Evolutionary conservation across 2,329 filamentous ascomycete species (phyloP), one percentile per base, ranked within the genome.

Genomic region (Aureobasidium sp.): DNA sequence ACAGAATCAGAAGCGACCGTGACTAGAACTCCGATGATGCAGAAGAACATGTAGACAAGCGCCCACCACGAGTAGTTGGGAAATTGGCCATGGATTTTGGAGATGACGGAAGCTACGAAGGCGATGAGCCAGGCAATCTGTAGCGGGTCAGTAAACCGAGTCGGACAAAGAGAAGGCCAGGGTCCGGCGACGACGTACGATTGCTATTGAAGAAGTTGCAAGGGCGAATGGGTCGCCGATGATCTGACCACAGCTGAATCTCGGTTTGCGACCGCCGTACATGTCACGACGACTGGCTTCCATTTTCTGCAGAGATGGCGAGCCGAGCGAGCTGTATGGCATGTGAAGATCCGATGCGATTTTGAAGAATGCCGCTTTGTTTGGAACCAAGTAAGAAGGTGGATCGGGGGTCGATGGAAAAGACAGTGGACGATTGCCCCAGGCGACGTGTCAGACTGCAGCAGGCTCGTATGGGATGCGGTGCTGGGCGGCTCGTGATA

Each of bases 151-250:
- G 46, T 35, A 29, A 54, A 19, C 4, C 29, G 45, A n/a, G 29
- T 35, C 29, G 19, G 19, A 27, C 15, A 2, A 19, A 40, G 10
- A 7, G 9, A 13, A 10, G 4, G 29, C 21, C 35, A 27, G 10
- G 17, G 49, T 53, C 35, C 35, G 17, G 15, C 23, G 35, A 29
- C 43, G 33, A 83, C 90, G 74, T 84, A 96, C 93, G 71, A 89
- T 81, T 64, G 88, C 84, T 74, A 97, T 96, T 61, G 93, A 96
- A 65, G 95, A 84, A 37, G 94, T 97, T 60, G 92, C 91, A 63
- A 99, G 83, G 62, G 93, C 92, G 75, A 99, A 97, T 6, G 94
- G 94, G 76, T 99, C 93, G 69, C 94, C 94, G 63, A 96, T 81
- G 68, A 99, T 91, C 76, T 96, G 95, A 72, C 89, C 89, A 74